Base-by-base conservation (phyloP, 1,284 basidiomycete genomes). In the Macrocybe sp. region DNA sequence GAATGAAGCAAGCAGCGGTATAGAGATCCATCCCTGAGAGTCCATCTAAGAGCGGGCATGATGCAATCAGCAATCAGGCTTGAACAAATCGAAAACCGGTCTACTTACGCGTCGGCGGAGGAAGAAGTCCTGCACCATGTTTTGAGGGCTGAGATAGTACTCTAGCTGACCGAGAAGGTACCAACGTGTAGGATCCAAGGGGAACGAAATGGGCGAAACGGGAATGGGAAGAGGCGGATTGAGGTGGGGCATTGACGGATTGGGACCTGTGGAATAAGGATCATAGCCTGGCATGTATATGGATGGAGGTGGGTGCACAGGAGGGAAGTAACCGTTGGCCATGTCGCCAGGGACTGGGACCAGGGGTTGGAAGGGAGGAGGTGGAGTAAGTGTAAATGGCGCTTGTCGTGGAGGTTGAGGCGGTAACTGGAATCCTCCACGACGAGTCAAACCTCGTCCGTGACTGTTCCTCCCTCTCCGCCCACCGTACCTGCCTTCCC, bases 131-230 rank as follows among this genome's bases (percentile, higher is more conserved):
- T 83, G 80, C 12, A 79, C 85, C 68, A 96, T 75, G 62, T 95
- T 95, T 59, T 95, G 83, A 51, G 84, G 75, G 59, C 89, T 90
- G 52, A 95, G 75, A 68, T 94, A 95, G 64, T 92, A 95, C 66
- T 95, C 92, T 49, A 94, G 68, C 66, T 94, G 90, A 4, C 81
- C 85, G 30, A 92, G 76, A 29, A 93, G 70, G 59, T 78, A 82
- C 58, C 75, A 83, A 47, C 81, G 65, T 42, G 76, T 78, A 7
- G 76, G 66, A 58, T 92, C 89, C 14, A 89, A 64, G 1, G 79
- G 74, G 67, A 81, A 83, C 9, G 74, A 63, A 7, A 83, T 55
- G 10, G 70, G 66, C 2, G 85, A 76, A 37, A 81, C 59, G 0
- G 85, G 85, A 44, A 73, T 69, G 0, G 86, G 83, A 14, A 83